Conservation (phyloP, 768 basidiomycete genomes). For the Pisolithus albus region DNA sequence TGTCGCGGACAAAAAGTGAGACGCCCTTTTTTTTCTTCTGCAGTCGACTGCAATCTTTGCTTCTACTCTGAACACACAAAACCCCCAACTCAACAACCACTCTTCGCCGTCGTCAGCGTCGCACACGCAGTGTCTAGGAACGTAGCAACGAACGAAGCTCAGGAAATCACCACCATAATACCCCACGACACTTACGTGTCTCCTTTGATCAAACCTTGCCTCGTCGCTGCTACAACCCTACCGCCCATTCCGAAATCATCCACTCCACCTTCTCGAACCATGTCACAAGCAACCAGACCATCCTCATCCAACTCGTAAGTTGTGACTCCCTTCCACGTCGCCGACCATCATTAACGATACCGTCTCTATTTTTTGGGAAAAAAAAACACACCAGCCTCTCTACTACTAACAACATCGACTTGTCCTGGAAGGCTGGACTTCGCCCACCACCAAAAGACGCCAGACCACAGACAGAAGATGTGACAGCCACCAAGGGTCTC, state of each 20-base stretch:
- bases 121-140: conserved; percentile 8
- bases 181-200: conserved; percentile 18
- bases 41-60: conserved; percentile 27
- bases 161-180: conserved; percentile 3
- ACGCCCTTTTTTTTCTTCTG: conserved; percentile 11
- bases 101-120: conserved; percentile 10
- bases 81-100: conserved; percentile 1
- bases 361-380: background rate
- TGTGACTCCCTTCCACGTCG: conserved; percentile 1
- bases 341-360: background rate
- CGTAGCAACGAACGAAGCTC: conserved; percentile 7
- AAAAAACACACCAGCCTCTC: conserved; percentile 11
- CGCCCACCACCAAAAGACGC: conserved; percentile 84
- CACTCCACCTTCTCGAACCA: conserved; percentile 9
- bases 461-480: conserved; percentile 96
- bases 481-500: conserved; percentile 84
- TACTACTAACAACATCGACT: conserved; percentile 23
- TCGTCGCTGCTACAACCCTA: conserved; percentile 1
- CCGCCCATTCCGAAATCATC: conserved; percentile 9
- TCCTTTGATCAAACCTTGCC: conserved; percentile 12
- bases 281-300: conserved; percentile 28
- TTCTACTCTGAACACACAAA: conserved; percentile 9
- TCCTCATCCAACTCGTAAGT: conserved; percentile 28
- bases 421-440: conserved; percentile 69
- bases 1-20: conserved; percentile 2